Percentiles rank a stretch among this genome's conserved stretches.
These are phyloP conservation scores for Botrytis hyacinthi DNA, from an alignment of 2,329 filamentous ascomycete species.

Conservation along the genomic window DNA sequence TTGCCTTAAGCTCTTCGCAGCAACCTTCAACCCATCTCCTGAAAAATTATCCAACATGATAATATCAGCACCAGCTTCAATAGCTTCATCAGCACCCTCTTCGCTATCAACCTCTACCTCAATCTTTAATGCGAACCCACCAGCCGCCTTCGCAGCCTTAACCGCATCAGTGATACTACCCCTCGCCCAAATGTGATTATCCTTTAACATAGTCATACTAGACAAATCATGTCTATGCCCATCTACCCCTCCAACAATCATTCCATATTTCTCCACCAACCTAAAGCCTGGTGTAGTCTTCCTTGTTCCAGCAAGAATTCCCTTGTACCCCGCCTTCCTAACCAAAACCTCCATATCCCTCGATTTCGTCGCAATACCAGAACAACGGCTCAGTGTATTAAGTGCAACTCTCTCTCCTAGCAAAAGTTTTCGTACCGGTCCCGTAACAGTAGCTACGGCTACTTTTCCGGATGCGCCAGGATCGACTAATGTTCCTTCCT, in stretches of 20 bases:
- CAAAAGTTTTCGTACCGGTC: slow-evolving; percentile 72
- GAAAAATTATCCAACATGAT: slow-evolving; percentile 98
- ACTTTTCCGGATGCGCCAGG: slow-evolving; percentile 52
- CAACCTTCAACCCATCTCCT: slow-evolving; percentile 70
- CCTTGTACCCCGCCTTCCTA: slow-evolving; percentile 68
- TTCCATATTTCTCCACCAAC: slow-evolving; percentile 96
- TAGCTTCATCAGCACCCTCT: slow-evolving; percentile 86
- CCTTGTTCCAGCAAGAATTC: slow-evolving; percentile 86
- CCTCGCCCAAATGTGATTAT: slow-evolving; percentile 95
- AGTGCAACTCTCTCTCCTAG: slow-evolving; percentile 92
- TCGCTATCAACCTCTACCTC: slow-evolving; percentile 94
- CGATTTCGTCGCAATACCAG: slow-evolving; percentile 77
- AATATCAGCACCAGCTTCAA: slow-evolving; percentile 86
- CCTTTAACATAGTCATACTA: slow-evolving; percentile 98
- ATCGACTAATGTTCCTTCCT: slow-evolving; percentile 70
- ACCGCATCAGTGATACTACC: slow-evolving; percentile 86
- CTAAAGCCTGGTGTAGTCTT: slow-evolving; percentile 97
- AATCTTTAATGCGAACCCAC: slow-evolving; percentile 88
- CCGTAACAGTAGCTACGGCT: slow-evolving; percentile 75
- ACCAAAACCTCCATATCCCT: slow-evolving; percentile 54
- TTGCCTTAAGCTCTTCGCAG: slow-evolving; percentile 73
- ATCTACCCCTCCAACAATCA: slow-evolving; percentile 91
- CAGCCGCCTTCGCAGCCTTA: slow-evolving; percentile 74
- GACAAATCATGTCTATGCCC: slow-evolving; percentile 87
- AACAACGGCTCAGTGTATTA: slow-evolving; percentile 87